phyloP scores from a whole-genome alignment of 257 asterid genomes.

The Gynochthodes officinalis region DNA sequence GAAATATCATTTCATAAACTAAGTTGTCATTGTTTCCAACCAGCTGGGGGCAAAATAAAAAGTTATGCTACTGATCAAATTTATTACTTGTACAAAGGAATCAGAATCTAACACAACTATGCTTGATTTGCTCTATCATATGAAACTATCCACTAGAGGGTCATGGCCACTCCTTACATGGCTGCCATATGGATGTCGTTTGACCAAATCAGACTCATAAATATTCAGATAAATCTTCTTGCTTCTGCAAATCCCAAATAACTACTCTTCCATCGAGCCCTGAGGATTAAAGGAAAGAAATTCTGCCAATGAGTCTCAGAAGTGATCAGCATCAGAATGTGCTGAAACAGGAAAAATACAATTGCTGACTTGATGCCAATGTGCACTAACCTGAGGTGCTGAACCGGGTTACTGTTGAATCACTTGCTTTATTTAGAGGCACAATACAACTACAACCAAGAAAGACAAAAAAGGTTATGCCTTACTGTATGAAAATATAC shows the following conservation, averaged over 20 bases:
- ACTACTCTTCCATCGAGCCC: slow-evolving; percentile 88
- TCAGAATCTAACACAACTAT: slow-evolving; percentile 7
- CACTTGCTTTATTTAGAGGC: slow-evolving; percentile 56
- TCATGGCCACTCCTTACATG: background rate
- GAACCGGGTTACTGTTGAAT: slow-evolving; percentile 49
- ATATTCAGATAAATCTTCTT: slow-evolving; percentile 61
- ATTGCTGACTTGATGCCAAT: background rate
- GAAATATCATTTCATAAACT: background rate
- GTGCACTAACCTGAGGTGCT: slow-evolving; percentile 78
- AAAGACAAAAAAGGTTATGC: slow-evolving; percentile 4
- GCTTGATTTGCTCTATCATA: slow-evolving; percentile 5
- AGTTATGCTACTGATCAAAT: slow-evolving; percentile 13
- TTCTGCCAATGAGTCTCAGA: background rate
- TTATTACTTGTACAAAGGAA: slow-evolving; percentile 22
- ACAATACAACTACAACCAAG: slow-evolving; percentile 52
- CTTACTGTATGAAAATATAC: background rate
- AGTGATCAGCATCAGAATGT: background rate
- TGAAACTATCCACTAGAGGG: slow-evolving; percentile 16
- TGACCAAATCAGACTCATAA: slow-evolving; percentile 11
- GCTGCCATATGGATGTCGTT: background rate
- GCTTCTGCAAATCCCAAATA: slow-evolving; percentile 69
- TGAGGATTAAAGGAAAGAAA: slow-evolving; percentile 14
- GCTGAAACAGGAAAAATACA: background rate
- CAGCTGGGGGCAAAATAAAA: slow-evolving; percentile 6
- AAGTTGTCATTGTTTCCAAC: slow-evolving; percentile 1